Base-by-base conservation (phyloP, 768 basidiomycete genomes). In the Cystofilobasidium bisporidii region DNA sequence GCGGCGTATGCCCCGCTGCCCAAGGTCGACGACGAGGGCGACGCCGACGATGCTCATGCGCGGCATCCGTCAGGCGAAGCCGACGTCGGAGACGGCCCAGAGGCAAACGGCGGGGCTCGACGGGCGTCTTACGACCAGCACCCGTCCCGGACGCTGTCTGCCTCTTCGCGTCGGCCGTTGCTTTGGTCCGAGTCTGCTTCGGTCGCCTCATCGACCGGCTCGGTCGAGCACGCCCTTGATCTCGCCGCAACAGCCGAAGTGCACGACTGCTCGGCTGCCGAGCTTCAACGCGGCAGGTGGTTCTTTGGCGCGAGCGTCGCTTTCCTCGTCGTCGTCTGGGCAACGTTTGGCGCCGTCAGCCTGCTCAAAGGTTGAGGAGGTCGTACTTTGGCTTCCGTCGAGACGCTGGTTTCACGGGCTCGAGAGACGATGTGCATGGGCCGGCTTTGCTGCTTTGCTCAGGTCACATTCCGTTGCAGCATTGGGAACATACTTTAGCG, bases 321-420 rank as follows among this genome's bases (percentile, higher is more conserved):
- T 6, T 69, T 69, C 50, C 9, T 69, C 3, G 2, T 69, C 10
- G 1, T 60, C 6, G 36, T 47, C 15, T 69, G 68, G 68, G 63
- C 59, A 15, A 56, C 60, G 1, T 69, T 69, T 15, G 63, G 45
- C 32, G 60, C 26, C 17, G 63, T 65, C 2, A 36, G 33, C 14
- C 14, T 69, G 9, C 17, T n/a, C 33, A 64, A 48, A 40, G 53
- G 53, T 6, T 56, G 53, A 56, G 47, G n/a, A n/a, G n/a, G n/a
- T n/a, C n/a, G n/a, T n/a, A n/a, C n/a, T n/a, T n/a, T n/a, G n/a
- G n/a, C n/a, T n/a, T n/a, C n/a, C n/a, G n/a, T n/a, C n/a, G n/a
- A n/a, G n/a, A n/a, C n/a, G n/a, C n/a, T n/a, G n/a, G n/a, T n/a
- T n/a, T n/a, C n/a, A n/a, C n/a, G n/a, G n/a, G n/a, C n/a, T n/a